These are phyloP conservation scores for Rhodomyrtus psidioides DNA, from an alignment of 441 rosid species.

Conservation along the genomic window DNA sequence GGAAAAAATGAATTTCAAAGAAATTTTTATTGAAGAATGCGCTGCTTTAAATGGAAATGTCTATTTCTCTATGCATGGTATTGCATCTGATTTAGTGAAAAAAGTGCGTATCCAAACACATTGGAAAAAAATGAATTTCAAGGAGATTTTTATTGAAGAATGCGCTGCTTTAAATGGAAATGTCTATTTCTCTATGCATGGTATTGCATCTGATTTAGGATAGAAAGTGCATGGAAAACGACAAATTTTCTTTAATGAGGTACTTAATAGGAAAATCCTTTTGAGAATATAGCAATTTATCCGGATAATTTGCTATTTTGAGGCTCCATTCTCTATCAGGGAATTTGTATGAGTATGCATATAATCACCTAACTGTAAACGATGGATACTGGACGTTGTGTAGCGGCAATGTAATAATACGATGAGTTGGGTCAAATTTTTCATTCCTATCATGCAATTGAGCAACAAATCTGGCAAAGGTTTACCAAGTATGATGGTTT, in stretches of 20 bases:
- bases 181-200: background rate
- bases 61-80: background rate
- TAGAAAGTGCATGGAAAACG: background rate
- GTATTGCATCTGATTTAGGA: background rate
- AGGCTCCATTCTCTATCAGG: background rate
- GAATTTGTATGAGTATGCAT: background rate
- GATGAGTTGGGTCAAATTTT: background rate
- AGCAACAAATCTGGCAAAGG: background rate
- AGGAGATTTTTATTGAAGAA: background rate
- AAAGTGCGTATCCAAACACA: too few relatives aligned
- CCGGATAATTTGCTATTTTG: background rate
- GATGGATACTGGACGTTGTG: background rate
- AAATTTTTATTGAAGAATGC: background rate
- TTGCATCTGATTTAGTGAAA: background rate
- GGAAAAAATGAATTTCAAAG: background rate
- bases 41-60: background rate
- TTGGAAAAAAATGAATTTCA: background rate
- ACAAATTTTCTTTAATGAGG: background rate
- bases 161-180: background rate
- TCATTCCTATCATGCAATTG: background rate
- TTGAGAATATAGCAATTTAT: background rate
- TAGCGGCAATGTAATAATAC: background rate
- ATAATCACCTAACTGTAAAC: background rate
- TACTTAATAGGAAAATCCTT: background rate
- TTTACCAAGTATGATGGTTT: background rate